Conservation (phyloP, 2,329 filamentous ascomycete species). For the Aspergillus pseudoterreus region DNA sequence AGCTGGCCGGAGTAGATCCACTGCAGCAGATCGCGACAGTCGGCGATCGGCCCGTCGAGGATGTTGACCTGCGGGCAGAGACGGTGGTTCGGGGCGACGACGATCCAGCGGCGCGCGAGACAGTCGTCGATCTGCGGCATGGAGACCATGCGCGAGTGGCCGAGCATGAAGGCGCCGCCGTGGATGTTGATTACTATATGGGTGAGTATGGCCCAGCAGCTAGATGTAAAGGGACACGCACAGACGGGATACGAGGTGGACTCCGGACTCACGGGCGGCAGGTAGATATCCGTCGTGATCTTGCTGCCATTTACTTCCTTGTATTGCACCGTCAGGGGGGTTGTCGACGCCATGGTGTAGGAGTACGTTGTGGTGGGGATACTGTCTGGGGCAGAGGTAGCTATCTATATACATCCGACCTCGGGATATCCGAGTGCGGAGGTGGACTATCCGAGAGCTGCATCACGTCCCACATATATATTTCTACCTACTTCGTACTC, state of each 20-base stretch:
- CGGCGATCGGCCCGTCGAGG: conserved; percentile 45
- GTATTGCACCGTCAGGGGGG: conserved; percentile 18
- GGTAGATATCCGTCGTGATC: conserved; percentile 26
- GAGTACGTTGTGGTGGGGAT: too few species aligned
- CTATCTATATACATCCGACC: not conserved
- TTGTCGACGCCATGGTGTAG: conserved; percentile 7
- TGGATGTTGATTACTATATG: conserved; percentile 39
- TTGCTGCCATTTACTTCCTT: conserved; percentile 19
- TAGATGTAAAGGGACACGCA: conserved; percentile 9
- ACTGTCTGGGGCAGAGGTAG: not conserved
- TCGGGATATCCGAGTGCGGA: conserved; percentile 4
- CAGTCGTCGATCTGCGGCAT: conserved; percentile 38
- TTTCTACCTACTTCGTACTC: not conserved
- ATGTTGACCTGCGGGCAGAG: conserved; percentile 47
- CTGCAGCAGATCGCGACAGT: conserved; percentile 41
- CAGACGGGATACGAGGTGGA: conserved; percentile 16
- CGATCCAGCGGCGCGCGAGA: conserved; percentile 36
- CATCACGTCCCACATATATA: not conserved
- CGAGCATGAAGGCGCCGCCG: conserved; percentile 45
- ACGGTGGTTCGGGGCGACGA: conserved; percentile 32
- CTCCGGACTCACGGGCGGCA: conserved; percentile 13
- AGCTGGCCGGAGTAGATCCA: conserved; percentile 38
- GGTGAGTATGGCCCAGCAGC: not conserved
- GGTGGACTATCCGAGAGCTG: not conserved
- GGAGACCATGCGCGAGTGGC: conserved; percentile 38